Evolutionary conservation across 352 stramenopile genomes (phyloP).

Genomic region (Globisporangium megalacanthum): DNA sequence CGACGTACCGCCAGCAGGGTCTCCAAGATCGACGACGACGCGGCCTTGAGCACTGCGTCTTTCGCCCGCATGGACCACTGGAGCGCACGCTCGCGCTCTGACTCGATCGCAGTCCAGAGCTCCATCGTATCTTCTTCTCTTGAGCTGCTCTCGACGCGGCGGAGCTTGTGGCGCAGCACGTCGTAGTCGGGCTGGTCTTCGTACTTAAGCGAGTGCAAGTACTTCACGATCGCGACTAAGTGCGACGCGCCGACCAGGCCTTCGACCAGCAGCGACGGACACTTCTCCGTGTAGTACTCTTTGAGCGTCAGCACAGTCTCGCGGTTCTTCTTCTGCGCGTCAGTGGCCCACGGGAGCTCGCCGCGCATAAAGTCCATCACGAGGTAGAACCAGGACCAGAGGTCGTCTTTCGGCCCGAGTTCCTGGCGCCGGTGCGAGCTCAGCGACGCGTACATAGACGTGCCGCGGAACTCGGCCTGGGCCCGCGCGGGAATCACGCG

Average conservation of each 20-base stretch:
- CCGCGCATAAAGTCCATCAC: constrained; percentile 86
- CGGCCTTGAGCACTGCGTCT: constrained; percentile 37
- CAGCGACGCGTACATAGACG: constrained; percentile 87
- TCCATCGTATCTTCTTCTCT: constrained; percentile 40
- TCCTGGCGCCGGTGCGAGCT: constrained; percentile 76
- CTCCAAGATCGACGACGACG: constrained; percentile 28
- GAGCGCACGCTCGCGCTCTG: constrained; percentile 26
- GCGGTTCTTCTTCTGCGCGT: constrained; percentile 83
- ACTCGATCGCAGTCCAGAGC: constrained; percentile 32
- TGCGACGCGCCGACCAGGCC: constrained; percentile 60
- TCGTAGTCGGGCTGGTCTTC: constrained; percentile 69
- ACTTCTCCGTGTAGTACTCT: constrained; percentile 78
- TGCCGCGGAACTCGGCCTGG: constrained; percentile 81
- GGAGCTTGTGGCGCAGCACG: constrained; percentile 30
- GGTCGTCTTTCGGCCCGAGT: constrained; percentile 77
- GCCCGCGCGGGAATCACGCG: constrained; percentile 52
- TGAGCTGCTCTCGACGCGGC: constrained; percentile 24
- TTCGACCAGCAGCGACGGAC: constrained; percentile 63
- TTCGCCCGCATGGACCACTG: constrained; percentile 48
- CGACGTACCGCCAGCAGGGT: constrained; percentile 37
- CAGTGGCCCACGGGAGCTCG: constrained; percentile 74
- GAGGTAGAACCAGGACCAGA: constrained; percentile 89
- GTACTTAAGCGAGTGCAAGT: constrained; percentile 69
- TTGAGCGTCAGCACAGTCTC: constrained; percentile 76
- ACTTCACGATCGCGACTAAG: constrained; percentile 73